A percentile compares a stretch with the other conserved stretches of the same genome.
Conservation (phyloP, 2,329 filamentous ascomycete species). For the Laburnicola sp. region DNA sequence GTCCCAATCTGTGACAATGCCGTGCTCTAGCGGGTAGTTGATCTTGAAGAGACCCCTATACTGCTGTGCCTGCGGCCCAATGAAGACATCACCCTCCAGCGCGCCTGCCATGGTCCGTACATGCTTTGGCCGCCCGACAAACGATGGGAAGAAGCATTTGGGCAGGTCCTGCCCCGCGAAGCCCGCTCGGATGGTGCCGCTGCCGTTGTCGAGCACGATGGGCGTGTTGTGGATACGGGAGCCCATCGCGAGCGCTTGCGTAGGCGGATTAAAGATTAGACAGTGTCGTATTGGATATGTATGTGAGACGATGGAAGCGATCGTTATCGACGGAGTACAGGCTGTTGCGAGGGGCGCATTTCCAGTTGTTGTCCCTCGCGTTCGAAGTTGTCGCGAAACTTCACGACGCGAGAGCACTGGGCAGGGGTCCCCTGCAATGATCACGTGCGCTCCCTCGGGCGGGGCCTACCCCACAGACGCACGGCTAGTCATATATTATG, state of each 20-base stretch:
- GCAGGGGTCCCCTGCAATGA: conserved; percentile 27
- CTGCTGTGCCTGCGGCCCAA: conserved; percentile 88
- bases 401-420: conserved; percentile 33
- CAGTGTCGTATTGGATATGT: background rate
- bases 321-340: conserved; percentile 7
- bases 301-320: background rate
- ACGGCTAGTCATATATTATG: no score
- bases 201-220: conserved; percentile 98
- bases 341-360: conserved; percentile 25
- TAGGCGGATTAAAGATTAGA: background rate
- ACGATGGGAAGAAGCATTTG: conserved; percentile 97
- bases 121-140: conserved; percentile 95
- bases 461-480: no score
- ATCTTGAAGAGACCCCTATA: conserved; percentile 93
- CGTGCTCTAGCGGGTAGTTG: conserved; percentile 91
- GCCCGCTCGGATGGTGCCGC: conserved; percentile 93
- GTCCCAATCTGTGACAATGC: conserved; percentile 98
- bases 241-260: conserved; percentile 53
- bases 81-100: conserved; percentile 94
- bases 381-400: conserved; percentile 42
- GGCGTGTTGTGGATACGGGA: conserved; percentile 91
- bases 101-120: conserved; percentile 92
- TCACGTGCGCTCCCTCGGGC: conserved; percentile 32
- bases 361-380: no score
- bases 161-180: conserved; percentile 96